Base-by-base conservation (phyloP, 148 eudicot genomes). In the Cornus suecica region DNA sequence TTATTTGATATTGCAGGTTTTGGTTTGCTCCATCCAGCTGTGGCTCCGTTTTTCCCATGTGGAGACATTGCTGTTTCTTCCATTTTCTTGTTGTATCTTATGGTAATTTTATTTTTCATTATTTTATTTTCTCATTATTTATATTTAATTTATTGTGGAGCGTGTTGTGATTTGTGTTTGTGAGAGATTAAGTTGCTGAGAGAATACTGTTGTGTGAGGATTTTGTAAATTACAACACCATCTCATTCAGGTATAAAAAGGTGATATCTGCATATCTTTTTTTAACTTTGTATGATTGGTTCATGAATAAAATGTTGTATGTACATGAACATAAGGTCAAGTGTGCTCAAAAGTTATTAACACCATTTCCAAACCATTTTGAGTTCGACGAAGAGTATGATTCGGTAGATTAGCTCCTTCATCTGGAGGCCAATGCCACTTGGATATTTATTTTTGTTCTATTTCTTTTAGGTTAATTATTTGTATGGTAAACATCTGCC, bases 51-150 rank as follows among this genome's bases (percentile, higher is more conserved):
- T 74, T 74, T 65, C 69, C 54, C 26, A 61, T 48, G 27, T 64
- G 77, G 69, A 45, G 77, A 28, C 69, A 27, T 69, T 42, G 77
- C 61, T 45, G 2, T 41, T 23, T 45, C 61, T 73, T 73, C 30
- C 48, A 25, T 26, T 58, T 24, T 69, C 18, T 32, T 3, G 9
- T 58, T 37, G 42, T 37, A 37, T 37, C 42, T 20, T n/a, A n/a
- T 23, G 34, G 32, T 26, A 11, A 24, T 34, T 28, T 1, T 56
- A 4, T 34, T 14, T 73, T 6, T 20, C 23, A 25, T 15, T 18
- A 62, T 62, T 58, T 37, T 6, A 34, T 61, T 56, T 24, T 58
- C n/a, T 61, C 15, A 28, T 61, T 15, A 61, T 61, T 73, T 62
- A 60, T 60, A 31, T 25, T 60, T 60, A 32, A 62, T 70, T 70